A percentile compares a stretch with the other conserved stretches of the same genome.
Evolutionary conservation across 257 asterid species (phyloP).

Genomic region (Solanum tacnaense): DNA sequence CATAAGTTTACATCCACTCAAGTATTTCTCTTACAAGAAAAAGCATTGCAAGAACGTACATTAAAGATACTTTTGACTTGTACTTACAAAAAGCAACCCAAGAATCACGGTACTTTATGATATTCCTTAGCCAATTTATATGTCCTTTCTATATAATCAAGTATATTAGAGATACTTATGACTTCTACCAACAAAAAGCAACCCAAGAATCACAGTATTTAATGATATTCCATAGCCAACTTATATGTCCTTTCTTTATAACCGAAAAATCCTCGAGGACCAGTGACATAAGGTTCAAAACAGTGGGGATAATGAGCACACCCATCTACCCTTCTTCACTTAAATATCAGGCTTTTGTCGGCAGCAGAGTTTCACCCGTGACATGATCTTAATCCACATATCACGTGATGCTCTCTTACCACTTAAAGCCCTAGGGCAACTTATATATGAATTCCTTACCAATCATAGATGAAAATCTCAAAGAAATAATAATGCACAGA

Average conservation of each 20-base stretch:
- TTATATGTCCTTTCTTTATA: neutral
- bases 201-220: neutral
- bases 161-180: neutral
- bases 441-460: neutral
- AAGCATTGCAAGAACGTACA: neutral
- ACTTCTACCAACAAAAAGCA: neutral
- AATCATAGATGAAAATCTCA: neutral
- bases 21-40: neutral
- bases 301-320: neutral
- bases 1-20: neutral
- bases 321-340: neutral
- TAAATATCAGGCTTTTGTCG: neutral
- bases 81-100: neutral
- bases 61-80: neutral
- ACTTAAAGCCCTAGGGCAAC: neutral
- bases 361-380: neutral
- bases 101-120: neutral
- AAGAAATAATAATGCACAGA: neutral
- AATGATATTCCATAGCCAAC: neutral
- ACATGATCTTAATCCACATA: neutral
- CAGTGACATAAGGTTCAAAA: neutral
- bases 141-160: neutral
- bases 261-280: neutral
- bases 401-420: neutral
- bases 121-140: neutral